Base-by-base conservation (phyloP, 805 yeast genomes). In the Kazachstania africana region DNA sequence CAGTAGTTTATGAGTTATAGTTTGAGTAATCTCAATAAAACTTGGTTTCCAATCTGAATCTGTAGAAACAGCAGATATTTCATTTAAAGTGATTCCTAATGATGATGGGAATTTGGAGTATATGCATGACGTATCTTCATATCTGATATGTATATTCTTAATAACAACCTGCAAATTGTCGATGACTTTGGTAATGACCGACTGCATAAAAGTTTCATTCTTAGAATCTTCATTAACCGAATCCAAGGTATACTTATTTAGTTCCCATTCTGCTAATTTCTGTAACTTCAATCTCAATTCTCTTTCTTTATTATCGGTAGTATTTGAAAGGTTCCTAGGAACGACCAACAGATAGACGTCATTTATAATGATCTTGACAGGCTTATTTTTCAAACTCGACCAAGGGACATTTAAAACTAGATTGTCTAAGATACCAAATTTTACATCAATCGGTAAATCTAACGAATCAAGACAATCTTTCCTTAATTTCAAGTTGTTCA, bases 401-500 rank as follows among this genome's bases (percentile, higher is more conserved):
- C 97, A 93, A 0, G 99, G 98, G 24, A 91, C 88, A 50, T 82
- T 95, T 33, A 91, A 60, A 0, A 94, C 79, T 40, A 91, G 65
- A 43, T 79, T 82, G 1, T 97, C 98, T 36, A 91, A 55, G 49
- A 82, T 84, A 25, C 99, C 99, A 50, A 79, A 80, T 38, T 72
- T 70, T 10, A 93, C 88, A 52, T 87, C 82, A 23, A 91, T 59
- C 2, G 99, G 98, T 24, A 93, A 59, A 39, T 80, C 73, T 40
- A 91, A 68, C 44, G 79, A 70, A 55, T 93, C 98, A 28, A 91
- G 63, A 3, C 95, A 84, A 51, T 87, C 96, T 38, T 80, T 78
- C 57, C 82, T 84, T 36, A 91, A 63, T 35, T 77, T 69, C 38
- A 93, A 67, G 51, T 87, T 76, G 39, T 67, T 68, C 33, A 91